Conservation (phyloP, 2,329 filamentous ascomycete genomes). For the Talaromyces marneffei region DNA sequence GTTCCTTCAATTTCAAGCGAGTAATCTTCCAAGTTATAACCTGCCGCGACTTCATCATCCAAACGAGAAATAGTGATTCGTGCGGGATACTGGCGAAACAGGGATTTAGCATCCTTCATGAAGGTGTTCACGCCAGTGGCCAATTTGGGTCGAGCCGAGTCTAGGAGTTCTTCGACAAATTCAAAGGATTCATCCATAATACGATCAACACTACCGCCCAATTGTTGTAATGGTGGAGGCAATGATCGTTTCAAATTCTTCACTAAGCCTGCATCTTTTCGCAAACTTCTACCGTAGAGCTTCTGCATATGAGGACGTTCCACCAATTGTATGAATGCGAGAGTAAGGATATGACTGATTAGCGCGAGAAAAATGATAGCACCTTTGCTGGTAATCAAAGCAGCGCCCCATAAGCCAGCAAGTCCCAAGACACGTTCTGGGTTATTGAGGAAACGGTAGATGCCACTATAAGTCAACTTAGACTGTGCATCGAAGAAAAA, state of each 20-base stretch:
- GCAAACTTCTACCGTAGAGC: conserved; percentile 78
- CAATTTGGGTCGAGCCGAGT: conserved; percentile 77
- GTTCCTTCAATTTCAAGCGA: conserved; percentile 68
- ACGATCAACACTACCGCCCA: conserved; percentile 79
- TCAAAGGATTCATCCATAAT: conserved; percentile 81
- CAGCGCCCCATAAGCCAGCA: conserved; percentile 91
- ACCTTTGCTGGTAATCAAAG: conserved; percentile 84
- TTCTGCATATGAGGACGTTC: conserved; percentile 98
- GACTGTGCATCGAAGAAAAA: conserved; percentile 91
- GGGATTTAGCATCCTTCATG: conserved; percentile 75
- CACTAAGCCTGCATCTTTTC: conserved; percentile 81
- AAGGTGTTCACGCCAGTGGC: conserved; percentile 80
- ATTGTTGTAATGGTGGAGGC: conserved; percentile 73
- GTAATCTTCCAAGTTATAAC: conserved; percentile 74
- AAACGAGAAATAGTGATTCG: conserved; percentile 76
- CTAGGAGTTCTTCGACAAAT: conserved; percentile 85
- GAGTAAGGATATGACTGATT: conserved; percentile 74
- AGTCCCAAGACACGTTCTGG: conserved; percentile 90
- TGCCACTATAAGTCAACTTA: conserved; percentile 91
- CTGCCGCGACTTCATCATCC: conserved; percentile 66
- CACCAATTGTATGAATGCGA: conserved; percentile 85
- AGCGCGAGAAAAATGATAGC: conserved; percentile 82
- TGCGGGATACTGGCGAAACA: conserved; percentile 86
- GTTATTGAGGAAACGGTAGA: conserved; percentile 97
- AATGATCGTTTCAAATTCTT: conserved; percentile 85